Base-by-base conservation (phyloP, 495 filamentous ascomycete genomes). In the Bacidia rubella region DNA sequence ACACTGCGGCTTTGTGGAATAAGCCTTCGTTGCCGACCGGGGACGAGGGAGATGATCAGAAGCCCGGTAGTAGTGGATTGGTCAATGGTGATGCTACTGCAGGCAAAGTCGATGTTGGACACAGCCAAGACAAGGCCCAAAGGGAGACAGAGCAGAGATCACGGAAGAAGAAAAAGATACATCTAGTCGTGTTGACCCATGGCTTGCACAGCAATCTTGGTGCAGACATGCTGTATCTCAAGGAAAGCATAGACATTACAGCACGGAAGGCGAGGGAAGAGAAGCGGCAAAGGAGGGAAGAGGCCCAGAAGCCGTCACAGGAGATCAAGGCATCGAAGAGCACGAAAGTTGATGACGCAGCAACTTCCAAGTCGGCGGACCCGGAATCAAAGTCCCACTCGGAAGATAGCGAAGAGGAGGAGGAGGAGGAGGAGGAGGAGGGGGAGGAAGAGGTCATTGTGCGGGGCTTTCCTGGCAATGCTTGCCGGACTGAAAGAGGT, bases 131-230 rank as follows among this genome's bases (percentile, higher is more conserved):
- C 20, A 25, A 50, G n/a, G 27, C 17, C 22, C 15, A 25, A 9
- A 43, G 39, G 21, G 43, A 15, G 11, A 49, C 20, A 29, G 50
- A 51, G 47, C 20, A 55, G 49, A 51, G 23, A 39, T 59, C 21
- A 39, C 24, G 11, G 40, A 71, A 55, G 46, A 62, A 52, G 55
- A 68, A 61, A 59, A 90, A 86, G 68, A 88, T 97, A 0, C 92
- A 98, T 61, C 70, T 98, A 53, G 92, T 98, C 9, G 74, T 98
- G 7, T 63, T 98, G 50, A 97, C 92, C 0, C 92, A 98, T 71
- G 92, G 92, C 0, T 66, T 98, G 55, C 92, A 97, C 65, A 93
- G 90, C 67, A 98, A 98, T 67, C 74, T 95, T n/a, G 88, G 93
- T 1, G 80, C 87, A 39, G 92, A 98, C 68, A 94, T 98, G 93